Evolutionary conservation across 208 protist genomes (phyloP).

Genomic region (Tritrichomonas foetus): DNA sequence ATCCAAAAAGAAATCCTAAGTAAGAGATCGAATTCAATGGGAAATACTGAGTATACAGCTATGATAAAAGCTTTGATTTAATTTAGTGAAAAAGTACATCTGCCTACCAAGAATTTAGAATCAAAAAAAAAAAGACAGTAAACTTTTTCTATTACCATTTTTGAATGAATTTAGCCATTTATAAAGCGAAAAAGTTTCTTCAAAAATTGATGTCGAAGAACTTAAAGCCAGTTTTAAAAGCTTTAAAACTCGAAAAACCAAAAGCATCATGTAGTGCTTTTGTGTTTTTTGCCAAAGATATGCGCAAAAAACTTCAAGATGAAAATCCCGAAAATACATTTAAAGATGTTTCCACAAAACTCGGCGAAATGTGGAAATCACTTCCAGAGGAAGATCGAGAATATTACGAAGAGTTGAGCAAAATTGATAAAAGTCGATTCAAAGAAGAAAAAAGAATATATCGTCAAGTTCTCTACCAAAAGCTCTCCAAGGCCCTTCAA

Average conservation of each 20-base stretch:
- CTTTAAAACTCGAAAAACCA: not conserved
- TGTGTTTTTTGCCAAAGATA: constrained; percentile 28
- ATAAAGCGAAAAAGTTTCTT: no score
- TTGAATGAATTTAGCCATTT: no score
- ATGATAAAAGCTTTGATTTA: no score
- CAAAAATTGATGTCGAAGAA: no score
- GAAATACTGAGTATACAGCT: no score
- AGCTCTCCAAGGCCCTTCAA: not conserved
- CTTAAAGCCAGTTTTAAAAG: not conserved
- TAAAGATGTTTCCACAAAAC: not conserved
- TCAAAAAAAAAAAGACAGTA: no score
- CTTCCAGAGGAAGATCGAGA: not conserved
- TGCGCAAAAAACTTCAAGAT: not conserved
- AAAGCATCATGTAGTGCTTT: constrained; percentile 34
- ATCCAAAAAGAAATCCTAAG: no score
- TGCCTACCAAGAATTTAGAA: no score
- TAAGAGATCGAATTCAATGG: no score
- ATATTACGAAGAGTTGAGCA: not conserved
- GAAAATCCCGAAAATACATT: not conserved
- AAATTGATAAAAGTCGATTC: constrained; percentile 11
- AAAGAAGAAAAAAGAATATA: constrained; percentile 33
- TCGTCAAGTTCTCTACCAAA: not conserved
- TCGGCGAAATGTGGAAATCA: not conserved
- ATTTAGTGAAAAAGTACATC: no score
- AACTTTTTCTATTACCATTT: no score